Evolutionary conservation across 1,139 yeast species (phyloP), one percentile per base, ranked within the genome.

Genomic region (Hansenula anomala): DNA sequence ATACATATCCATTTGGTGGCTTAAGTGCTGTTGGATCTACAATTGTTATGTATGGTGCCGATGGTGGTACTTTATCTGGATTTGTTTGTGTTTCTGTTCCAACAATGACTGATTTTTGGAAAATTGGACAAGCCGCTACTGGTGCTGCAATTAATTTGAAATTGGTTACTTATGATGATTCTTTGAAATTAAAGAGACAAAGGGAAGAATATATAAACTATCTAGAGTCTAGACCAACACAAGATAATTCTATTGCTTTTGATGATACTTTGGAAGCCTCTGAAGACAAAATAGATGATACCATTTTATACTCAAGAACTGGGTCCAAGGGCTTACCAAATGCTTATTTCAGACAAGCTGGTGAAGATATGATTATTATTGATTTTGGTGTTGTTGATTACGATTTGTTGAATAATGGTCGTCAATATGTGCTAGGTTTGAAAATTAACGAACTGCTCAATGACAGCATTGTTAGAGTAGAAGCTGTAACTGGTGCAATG

Each of bases 21-120:
- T 43, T 63, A 14, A 60, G 64, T 48, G 56, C 61, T 7, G 66
- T 63, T 32, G 68, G 68, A 12, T 54, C 56, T 26, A 52, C 47
- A 11, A 54, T 60, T 52, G 55, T 60, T 17, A 46, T 63, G 20
- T 63, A 61, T 47, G 67, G 66, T 14, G 57, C 58, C 27, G 68
- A 63, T 47, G 68, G 68, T 27, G 60, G 60, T 19, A 63, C 68
- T 4, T 47, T 63, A 36, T 60, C 66, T 11, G 68, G 68, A 5
- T 64, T 64, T 41, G 54, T 59, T 3, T 61, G 67, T 49, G 45
- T 61, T 37, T 47, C 63, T 10, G 63, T 60, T 20, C 66, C 67
- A 7, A 46, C 47, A 22, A 49, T 48, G 33, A 55, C 54, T 30
- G 68, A 63, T 37, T 62, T 61, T 57, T 63, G 69, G 67, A 64